Percentiles rank a stretch among this genome's conserved stretches.
phyloP scores from a whole-genome alignment of 2,329 filamentous ascomycete genomes.

The Penicillium corylophilum region DNA sequence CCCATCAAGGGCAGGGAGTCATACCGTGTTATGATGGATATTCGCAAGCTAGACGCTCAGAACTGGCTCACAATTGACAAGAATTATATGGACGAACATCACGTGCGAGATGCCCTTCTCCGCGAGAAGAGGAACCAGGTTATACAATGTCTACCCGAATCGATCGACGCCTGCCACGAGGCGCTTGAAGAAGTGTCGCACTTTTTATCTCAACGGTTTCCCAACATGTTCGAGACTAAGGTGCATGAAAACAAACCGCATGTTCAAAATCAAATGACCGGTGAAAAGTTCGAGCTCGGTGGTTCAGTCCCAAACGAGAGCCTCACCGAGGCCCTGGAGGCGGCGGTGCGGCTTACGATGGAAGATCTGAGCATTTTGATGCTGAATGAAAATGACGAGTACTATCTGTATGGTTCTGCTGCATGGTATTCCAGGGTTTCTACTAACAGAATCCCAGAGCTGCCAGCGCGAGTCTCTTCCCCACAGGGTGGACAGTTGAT shows the following conservation, averaged over 20 bases:
- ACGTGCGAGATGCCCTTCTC: slow-evolving; percentile 44
- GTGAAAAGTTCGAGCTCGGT: slow-evolving; percentile 45
- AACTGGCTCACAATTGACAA: slow-evolving; percentile 53
- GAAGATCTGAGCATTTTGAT: slow-evolving; percentile 54
- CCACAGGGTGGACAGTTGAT: slow-evolving; percentile 52
- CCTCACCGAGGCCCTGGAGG: slow-evolving; percentile 48
- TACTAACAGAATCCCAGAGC: slow-evolving; percentile 33
- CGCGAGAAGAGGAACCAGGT: slow-evolving; percentile 41
- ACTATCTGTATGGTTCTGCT: slow-evolving; percentile 43
- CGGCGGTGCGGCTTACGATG: slow-evolving; percentile 51
- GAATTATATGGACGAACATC: slow-evolving; percentile 46
- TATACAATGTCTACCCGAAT: slow-evolving; percentile 47
- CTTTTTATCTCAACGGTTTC: slow-evolving; percentile 48
- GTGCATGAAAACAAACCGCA: slow-evolving; percentile 25
- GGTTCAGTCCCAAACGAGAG: slow-evolving; percentile 23
- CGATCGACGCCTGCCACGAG: slow-evolving; percentile 48
- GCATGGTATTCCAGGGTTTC: not conserved
- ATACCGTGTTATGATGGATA: slow-evolving; percentile 49
- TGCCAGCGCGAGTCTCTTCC: slow-evolving; percentile 55
- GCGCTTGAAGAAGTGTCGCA: slow-evolving; percentile 46
- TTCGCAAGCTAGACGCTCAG: slow-evolving; percentile 45
- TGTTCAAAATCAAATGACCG: slow-evolving; percentile 46
- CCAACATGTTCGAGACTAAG: slow-evolving; percentile 42
- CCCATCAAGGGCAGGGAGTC: slow-evolving; percentile 40
- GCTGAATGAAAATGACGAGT: slow-evolving; percentile 47